Evolutionary conservation across 1,139 yeast species (phyloP), one percentile per base, ranked within the genome.

Genomic region (Saccharomyces uvarum): DNA sequence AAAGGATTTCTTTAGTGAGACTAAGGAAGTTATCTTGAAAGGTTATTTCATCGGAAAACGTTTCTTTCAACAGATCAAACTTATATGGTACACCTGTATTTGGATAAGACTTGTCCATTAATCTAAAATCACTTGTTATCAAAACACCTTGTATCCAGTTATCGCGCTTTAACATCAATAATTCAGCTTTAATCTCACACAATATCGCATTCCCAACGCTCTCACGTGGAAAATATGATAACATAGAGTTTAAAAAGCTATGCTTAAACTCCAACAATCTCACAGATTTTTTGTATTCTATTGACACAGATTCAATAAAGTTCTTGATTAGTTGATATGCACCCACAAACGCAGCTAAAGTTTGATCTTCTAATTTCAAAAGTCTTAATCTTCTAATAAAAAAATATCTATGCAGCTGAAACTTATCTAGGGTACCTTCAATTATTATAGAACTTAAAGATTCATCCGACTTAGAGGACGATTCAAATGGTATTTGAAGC

Each of bases 21-120:
- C 49, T 48, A 14, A 66, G 48, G 38, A 61, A 65, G 26, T 62
- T 65, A 24, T 66, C 61, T 54, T 67, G 70, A 55, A 75, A 77
- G 1, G 62, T 53, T 2, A 65, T 68, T 42, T 70, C 72, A 31
- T 61, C 57, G 1, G 57, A 54, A 28, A 70, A 65, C 2, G 69
- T 62, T 3, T 66, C 63, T 33, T 61, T 54, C 4, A 65, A 47
- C 11, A 59, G 56, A 3, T 61, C 57, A 53, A 63, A 62, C 4
- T 49, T 49, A 42, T 58, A 59, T 4, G 29, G 31, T 3, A 49
- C 50, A 11, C 33, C 28, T 5, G 49, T 49, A 5, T 46, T 49
- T 7, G 59, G 52, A 48, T 53, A 59, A 2, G 38, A 31, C 33
- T 64, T 66, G 11, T 52, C 54, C 1, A 57, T 48, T 9, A 68